Evolutionary conservation across 2,329 filamentous ascomycete species (phyloP).

Genomic region (Hymenoscyphus occultus): DNA sequence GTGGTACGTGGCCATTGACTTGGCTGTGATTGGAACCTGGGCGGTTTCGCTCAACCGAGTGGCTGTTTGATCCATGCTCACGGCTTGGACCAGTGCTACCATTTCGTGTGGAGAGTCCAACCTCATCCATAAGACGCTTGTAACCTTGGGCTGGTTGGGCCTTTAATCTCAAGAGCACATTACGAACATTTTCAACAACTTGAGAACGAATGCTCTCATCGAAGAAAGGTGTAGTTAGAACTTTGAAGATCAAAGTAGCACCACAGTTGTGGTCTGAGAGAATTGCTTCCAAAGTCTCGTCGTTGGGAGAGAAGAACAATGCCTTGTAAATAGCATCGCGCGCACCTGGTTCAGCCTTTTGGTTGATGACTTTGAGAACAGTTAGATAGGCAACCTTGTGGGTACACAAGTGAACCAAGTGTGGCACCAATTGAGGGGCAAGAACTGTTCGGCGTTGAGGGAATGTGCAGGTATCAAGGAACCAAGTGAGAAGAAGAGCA

Average conservation of each 20-base stretch:
- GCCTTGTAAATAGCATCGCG: slow-evolving; percentile 86
- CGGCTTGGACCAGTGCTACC: slow-evolving; percentile 39
- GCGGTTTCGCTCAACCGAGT: slow-evolving; percentile 49
- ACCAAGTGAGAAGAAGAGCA: slow-evolving; percentile 91
- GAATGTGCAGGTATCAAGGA: slow-evolving; percentile 96
- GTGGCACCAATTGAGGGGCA: slow-evolving; percentile 86
- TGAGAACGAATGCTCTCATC: slow-evolving; percentile 86
- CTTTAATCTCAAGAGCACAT: slow-evolving; percentile 84
- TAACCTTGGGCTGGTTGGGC: slow-evolving; percentile 93
- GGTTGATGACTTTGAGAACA: slow-evolving; percentile 96
- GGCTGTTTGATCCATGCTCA: slow-evolving; percentile 34
- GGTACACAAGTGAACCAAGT: slow-evolving; percentile 91
- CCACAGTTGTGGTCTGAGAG: slow-evolving; percentile 88
- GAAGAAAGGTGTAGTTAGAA: slow-evolving; percentile 94
- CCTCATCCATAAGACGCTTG: slow-evolving; percentile 98
- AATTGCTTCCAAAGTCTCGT: slow-evolving; percentile 85
- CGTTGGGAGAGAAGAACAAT: slow-evolving; percentile 85
- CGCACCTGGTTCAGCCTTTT: slow-evolving; percentile 90
- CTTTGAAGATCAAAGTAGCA: slow-evolving; percentile 96
- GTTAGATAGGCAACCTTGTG: slow-evolving; percentile 98
- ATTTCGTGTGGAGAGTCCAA: slow-evolving; percentile 74
- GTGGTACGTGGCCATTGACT: slow-evolving; percentile 45
- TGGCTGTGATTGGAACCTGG: slow-evolving; percentile 53
- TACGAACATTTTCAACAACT: slow-evolving; percentile 88
- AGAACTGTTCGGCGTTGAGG: slow-evolving; percentile 86